phyloP scores from a whole-genome alignment of 495 filamentous ascomycete genomes.

The Penicillium taxi region DNA sequence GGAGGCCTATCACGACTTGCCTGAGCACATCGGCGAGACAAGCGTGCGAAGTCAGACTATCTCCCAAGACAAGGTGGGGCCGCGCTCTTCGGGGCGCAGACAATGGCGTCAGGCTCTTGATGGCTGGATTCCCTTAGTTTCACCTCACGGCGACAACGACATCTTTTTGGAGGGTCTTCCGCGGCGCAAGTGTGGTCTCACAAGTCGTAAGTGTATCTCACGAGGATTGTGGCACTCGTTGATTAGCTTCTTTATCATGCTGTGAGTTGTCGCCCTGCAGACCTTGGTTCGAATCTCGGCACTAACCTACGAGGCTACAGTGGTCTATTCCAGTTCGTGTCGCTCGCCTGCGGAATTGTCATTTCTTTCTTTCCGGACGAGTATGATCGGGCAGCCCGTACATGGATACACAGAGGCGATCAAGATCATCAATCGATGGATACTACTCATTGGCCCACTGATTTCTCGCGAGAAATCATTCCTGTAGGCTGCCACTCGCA shows the following conservation, averaged over 20 bases:
- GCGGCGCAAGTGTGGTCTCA: constrained; percentile 1
- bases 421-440: constrained; percentile 34
- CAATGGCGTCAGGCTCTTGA: constrained; percentile 12
- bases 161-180: constrained; percentile 10
- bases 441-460: constrained; percentile 60
- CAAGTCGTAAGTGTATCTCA: constrained; percentile 7
- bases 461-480: constrained; percentile 62
- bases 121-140: constrained; percentile 12
- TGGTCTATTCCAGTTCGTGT: constrained; percentile 41
- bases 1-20: constrained; percentile 18
- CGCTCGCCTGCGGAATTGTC: constrained; percentile 43
- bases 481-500: constrained; percentile 68
- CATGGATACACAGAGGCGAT: constrained; percentile 42
- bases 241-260: constrained; percentile 29
- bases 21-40: constrained; percentile 1
- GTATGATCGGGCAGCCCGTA: constrained; percentile 38
- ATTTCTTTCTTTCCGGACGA: constrained; percentile 51
- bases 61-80: constrained; percentile 12
- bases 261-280: constrained; percentile 22
- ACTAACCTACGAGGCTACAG: constrained; percentile 16
- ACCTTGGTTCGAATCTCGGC: background rate
- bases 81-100: constrained; percentile 1
- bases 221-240: constrained; percentile 10
- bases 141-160: constrained; percentile 7
- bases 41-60: constrained; percentile 4